Conservation (phyloP, 2,329 filamentous ascomycete species). For the Xylaria arbuscula region DNA sequence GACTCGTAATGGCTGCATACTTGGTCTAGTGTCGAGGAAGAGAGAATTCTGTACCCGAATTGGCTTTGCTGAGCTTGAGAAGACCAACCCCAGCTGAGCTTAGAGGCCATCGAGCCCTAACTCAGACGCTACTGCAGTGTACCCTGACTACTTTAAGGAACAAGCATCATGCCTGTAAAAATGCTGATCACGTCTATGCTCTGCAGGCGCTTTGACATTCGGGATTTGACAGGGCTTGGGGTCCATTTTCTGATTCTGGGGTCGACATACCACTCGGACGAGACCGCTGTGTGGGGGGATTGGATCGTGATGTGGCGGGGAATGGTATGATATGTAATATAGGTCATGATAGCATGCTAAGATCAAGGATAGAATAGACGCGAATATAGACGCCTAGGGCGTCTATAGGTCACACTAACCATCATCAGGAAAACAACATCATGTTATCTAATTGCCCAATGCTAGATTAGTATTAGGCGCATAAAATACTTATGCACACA, state of each 20-base stretch:
- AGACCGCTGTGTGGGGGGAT: not conserved
- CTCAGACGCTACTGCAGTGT: slow-evolving; percentile 9
- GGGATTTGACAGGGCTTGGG: slow-evolving; percentile 4
- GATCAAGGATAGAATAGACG: not conserved
- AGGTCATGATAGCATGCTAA: not conserved
- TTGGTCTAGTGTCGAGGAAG: not conserved
- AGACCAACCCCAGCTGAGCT: not conserved
- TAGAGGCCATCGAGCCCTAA: not conserved
- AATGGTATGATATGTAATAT: not conserved
- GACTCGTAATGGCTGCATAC: not conserved
- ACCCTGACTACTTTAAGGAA: not conserved
- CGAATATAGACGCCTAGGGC: not conserved
- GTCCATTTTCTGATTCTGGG: not conserved
- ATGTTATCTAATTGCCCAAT: slow-evolving; percentile 3
- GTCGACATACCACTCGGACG: not conserved
- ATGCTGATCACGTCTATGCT: slow-evolving; percentile 24
- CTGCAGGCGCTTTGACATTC: slow-evolving; percentile 26
- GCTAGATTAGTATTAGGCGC: not conserved
- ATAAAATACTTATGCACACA: not conserved
- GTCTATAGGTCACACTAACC: not conserved
- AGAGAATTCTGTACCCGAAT: not conserved
- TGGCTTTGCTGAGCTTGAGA: not conserved
- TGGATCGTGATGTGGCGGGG: not conserved
- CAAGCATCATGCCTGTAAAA: slow-evolving; percentile 9
- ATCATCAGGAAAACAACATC: not conserved